Evolutionary conservation across 805 yeast genomes (phyloP).

Genomic region (Brettanomyces bruxellensis): DNA sequence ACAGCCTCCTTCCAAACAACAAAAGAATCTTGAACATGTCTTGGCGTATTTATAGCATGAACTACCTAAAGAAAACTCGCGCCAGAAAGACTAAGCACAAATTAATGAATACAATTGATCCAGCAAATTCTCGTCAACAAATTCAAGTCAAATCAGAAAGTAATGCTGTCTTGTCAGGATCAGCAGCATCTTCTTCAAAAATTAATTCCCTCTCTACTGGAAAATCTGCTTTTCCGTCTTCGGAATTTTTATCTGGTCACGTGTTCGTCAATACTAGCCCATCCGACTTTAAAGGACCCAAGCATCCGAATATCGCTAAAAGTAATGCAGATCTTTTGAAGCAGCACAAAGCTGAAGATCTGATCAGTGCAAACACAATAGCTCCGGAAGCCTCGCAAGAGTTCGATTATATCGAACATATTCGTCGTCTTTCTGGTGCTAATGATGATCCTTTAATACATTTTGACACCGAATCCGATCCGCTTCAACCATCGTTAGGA

Average conservation of each 20-base stretch:
- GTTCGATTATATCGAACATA: constrained; percentile 30
- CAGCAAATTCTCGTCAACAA: not conserved
- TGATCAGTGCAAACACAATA: constrained; percentile 1
- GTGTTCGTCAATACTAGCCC: not conserved
- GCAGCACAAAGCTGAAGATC: constrained; percentile 10
- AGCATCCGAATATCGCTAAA: not conserved
- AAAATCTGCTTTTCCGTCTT: not conserved
- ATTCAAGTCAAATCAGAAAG: too few relatives aligned
- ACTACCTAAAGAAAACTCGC: constrained; percentile 16
- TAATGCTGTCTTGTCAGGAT: too few relatives aligned
- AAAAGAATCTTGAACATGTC: constrained; percentile 26
- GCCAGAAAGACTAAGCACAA: not conserved
- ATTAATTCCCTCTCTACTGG: too few relatives aligned
- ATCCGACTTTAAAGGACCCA: not conserved
- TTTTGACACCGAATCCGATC: constrained; percentile 6
- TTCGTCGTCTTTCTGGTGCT: constrained; percentile 26
- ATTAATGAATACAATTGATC: not conserved
- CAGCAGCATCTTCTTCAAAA: too few relatives aligned
- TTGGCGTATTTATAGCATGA: constrained; percentile 27
- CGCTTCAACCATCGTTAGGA: not conserved
- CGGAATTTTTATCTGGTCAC: not conserved
- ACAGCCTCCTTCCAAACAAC: constrained; percentile 25
- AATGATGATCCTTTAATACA: constrained; percentile 23
- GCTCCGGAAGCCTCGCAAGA: constrained; percentile 10
- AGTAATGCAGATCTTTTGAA: constrained; percentile 8